A percentile compares a stretch with the other conserved stretches of the same genome.
phyloP scores from a whole-genome alignment of 495 filamentous ascomycete species.

The Elaphomyces granulatus region DNA sequence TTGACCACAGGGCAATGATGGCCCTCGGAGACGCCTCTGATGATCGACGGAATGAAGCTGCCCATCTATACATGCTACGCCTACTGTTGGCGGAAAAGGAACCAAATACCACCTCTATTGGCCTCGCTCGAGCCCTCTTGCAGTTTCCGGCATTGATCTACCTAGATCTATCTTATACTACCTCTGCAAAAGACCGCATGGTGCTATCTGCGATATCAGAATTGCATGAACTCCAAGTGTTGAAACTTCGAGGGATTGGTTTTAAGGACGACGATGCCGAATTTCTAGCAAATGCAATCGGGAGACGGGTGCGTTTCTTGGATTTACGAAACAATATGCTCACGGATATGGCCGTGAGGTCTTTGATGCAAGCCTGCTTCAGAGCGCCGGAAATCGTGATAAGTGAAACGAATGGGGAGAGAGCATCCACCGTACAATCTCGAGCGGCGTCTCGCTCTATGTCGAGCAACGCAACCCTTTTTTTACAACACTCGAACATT shows the following conservation, averaged over 20 bases:
- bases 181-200: constrained; percentile 35
- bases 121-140: constrained; percentile 37
- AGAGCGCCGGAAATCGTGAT: constrained; percentile 3
- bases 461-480: constrained; percentile 10
- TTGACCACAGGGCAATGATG: constrained; percentile 46
- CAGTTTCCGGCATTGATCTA: constrained; percentile 42
- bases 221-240: constrained; percentile 37
- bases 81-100: constrained; percentile 44
- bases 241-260: constrained; percentile 44
- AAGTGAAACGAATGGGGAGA: not conserved
- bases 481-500: constrained; percentile 27
- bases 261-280: constrained; percentile 41
- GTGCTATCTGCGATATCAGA: constrained; percentile 33
- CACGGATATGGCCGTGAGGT: constrained; percentile 39
- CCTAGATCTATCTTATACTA: constrained; percentile 46
- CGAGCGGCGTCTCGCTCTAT: constrained; percentile 5
- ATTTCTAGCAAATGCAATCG: constrained; percentile 38
- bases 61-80: constrained; percentile 28
- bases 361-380: constrained; percentile 39
- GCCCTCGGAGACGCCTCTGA: constrained; percentile 23
- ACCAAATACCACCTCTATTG: constrained; percentile 39
- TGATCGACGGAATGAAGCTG: constrained; percentile 8
- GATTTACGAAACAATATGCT: constrained; percentile 47
- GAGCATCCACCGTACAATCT: not conserved
- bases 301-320: constrained; percentile 37